These are phyloP conservation scores for Castanopsis chinensis DNA, from an alignment of 306 rosid species.

Conservation along the genomic window DNA sequence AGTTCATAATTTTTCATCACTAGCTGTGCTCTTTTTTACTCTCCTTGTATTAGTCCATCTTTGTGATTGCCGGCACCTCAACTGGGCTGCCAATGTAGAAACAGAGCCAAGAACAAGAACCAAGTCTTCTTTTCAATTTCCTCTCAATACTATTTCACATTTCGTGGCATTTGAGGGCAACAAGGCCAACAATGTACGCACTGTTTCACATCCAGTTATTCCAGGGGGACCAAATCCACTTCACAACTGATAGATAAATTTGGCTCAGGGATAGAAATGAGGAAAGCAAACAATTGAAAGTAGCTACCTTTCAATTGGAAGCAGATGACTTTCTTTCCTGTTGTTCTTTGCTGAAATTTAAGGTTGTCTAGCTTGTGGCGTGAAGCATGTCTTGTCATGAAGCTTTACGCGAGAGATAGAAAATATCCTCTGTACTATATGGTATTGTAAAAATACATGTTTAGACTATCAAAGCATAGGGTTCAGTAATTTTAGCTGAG, in stretches of 20 bases:
- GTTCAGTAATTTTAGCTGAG: too few species aligned
- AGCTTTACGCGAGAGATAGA: too few species aligned
- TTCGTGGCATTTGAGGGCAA: slow-evolving; percentile 24
- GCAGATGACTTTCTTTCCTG: too few species aligned
- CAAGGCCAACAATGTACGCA: slow-evolving; percentile 29
- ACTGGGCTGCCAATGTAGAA: slow-evolving; percentile 13
- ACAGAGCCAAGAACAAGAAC: slow-evolving; percentile 28
- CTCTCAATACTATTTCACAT: slow-evolving; percentile 6
- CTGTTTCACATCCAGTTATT: slow-evolving; percentile 43
- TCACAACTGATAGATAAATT: slow-evolving; percentile 47
- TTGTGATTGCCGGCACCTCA: slow-evolving; percentile 39
- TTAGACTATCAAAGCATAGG: too few species aligned
- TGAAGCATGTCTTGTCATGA: too few species aligned
- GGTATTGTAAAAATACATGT: too few species aligned
- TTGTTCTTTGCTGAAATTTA: too few species aligned
- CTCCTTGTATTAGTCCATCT: slow-evolving; percentile 30
- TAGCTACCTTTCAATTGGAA: too few species aligned
- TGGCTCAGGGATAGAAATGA: too few species aligned
- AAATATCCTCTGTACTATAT: too few species aligned
- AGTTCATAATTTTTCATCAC: slow-evolving; percentile 25
- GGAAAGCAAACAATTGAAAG: too few species aligned
- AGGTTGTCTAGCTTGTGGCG: too few species aligned
- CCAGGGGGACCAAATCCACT: slow-evolving; percentile 79
- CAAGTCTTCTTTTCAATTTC: slow-evolving; percentile 22
- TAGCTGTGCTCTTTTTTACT: slow-evolving; percentile 19